phyloP scores from a whole-genome alignment of 2,329 filamentous ascomycete species.

The Dactylellina leptospora region DNA sequence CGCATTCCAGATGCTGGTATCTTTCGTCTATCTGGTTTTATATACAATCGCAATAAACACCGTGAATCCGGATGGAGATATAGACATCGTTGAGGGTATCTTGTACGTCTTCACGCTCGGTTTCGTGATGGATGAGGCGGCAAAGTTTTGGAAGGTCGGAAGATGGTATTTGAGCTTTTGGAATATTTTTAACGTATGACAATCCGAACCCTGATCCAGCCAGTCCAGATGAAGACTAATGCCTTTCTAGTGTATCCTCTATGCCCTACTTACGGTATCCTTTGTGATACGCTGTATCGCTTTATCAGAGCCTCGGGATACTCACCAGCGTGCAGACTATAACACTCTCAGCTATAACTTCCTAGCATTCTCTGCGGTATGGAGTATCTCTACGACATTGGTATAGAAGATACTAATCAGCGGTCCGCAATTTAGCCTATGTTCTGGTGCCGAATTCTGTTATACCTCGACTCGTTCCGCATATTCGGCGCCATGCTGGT shows the following conservation, averaged over 20 bases:
- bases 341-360: constrained; percentile 93
- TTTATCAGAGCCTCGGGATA: constrained; percentile 68
- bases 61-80: constrained; percentile 82
- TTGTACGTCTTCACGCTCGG: constrained; percentile 91
- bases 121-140: constrained; percentile 85
- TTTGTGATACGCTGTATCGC: constrained; percentile 82
- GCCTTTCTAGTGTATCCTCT: constrained; percentile 67
- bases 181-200: constrained; percentile 89
- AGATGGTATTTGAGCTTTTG: constrained; percentile 92
- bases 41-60: constrained; percentile 95
- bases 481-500: constrained; percentile 99
- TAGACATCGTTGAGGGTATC: constrained; percentile 83
- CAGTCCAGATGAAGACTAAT: background rate
- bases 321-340: constrained; percentile 68
- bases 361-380: constrained; percentile 78
- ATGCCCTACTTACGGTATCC: constrained; percentile 78
- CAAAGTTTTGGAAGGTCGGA: constrained; percentile 94
- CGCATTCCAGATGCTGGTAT: constrained; percentile 82
- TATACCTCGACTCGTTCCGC: constrained; percentile 89
- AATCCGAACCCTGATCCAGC: too few species aligned
- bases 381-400: background rate
- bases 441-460: constrained; percentile 92
- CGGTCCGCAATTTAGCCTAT: constrained; percentile 67
- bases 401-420: background rate
- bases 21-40: constrained; percentile 80